Conservation (phyloP, 2,329 filamentous ascomycete genomes). For the Stagonosporopsis vannaccii region DNA sequence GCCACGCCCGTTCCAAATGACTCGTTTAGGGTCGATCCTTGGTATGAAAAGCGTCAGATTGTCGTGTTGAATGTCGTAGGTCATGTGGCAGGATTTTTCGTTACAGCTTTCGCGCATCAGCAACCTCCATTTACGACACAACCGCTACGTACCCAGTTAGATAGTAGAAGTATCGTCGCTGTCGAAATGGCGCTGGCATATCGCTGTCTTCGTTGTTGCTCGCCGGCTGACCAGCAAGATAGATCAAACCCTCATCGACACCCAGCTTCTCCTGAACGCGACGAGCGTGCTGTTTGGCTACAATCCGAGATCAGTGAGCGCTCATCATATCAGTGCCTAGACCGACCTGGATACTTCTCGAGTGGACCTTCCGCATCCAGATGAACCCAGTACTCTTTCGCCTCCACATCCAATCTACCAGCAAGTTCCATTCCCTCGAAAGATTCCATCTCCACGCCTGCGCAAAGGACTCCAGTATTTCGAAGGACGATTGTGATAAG, state of each 20-base stretch:
- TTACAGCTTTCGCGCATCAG: conserved; percentile 46
- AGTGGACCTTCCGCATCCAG: conserved; percentile 41
- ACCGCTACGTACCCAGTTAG: conserved; percentile 56
- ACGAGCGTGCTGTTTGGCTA: conserved; percentile 52
- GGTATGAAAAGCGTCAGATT: conserved; percentile 77
- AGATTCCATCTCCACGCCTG: conserved; percentile 29
- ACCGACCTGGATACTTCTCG: conserved; percentile 51
- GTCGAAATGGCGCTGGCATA: conserved; percentile 63
- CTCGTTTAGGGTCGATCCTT: conserved; percentile 66
- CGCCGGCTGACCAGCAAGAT: conserved; percentile 61
- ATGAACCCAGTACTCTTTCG: conserved; percentile 47
- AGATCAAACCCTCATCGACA: conserved; percentile 58
- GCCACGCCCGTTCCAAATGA: conserved; percentile 70
- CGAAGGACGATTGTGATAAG: neutral
- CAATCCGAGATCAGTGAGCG: neutral
- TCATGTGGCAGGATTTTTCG: conserved; percentile 62
- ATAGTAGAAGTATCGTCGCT: conserved; percentile 69
- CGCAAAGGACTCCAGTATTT: conserved; percentile 2
- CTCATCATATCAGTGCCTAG: neutral
- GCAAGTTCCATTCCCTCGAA: conserved; percentile 39
- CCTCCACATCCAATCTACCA: conserved; percentile 37
- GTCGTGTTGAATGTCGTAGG: conserved; percentile 67
- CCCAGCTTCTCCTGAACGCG: conserved; percentile 48
- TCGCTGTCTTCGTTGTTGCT: conserved; percentile 66
- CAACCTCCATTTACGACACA: neutral